These are phyloP conservation scores for Cucurbita pepo DNA, from an alignment of 306 rosid species.

Conservation along the genomic window DNA sequence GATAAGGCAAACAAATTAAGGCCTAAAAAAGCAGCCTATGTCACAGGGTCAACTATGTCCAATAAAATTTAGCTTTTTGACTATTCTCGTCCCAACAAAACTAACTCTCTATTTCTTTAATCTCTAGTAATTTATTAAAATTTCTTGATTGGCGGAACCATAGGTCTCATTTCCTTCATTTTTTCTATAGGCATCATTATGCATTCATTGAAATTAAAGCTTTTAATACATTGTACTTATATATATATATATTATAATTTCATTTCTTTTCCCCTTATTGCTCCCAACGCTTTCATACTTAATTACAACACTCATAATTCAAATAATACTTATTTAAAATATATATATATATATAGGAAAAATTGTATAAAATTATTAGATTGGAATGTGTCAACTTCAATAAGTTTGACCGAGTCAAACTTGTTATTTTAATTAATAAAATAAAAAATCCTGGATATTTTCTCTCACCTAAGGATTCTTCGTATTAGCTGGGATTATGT, in stretches of 20 bases:
- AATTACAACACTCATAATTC: neutral
- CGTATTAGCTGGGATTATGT: neutral
- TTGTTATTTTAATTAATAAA: neutral
- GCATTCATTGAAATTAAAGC: neutral
- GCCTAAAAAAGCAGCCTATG: neutral
- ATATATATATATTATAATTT: neutral
- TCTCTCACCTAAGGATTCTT: neutral
- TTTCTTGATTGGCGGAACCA: slow-evolving; percentile 1
- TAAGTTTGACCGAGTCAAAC: neutral
- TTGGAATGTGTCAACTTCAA: neutral
- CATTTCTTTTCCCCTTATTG: neutral
- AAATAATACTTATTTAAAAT: too few species aligned
- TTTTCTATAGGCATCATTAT: neutral
- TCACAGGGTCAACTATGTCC: neutral
- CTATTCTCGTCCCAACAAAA: neutral
- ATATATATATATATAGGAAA: too few species aligned
- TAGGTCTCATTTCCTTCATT: neutral
- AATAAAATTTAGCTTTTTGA: slow-evolving; percentile 2
- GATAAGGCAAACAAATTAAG: neutral
- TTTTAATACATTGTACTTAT: neutral
- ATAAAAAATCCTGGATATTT: neutral
- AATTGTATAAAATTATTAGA: neutral
- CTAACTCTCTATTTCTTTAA: neutral
- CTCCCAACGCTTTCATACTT: neutral
- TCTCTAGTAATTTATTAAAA: neutral